Evolutionary conservation across 192 early-diverging fungal genomes (phyloP).

Genomic region (Backusella luteola): DNA sequence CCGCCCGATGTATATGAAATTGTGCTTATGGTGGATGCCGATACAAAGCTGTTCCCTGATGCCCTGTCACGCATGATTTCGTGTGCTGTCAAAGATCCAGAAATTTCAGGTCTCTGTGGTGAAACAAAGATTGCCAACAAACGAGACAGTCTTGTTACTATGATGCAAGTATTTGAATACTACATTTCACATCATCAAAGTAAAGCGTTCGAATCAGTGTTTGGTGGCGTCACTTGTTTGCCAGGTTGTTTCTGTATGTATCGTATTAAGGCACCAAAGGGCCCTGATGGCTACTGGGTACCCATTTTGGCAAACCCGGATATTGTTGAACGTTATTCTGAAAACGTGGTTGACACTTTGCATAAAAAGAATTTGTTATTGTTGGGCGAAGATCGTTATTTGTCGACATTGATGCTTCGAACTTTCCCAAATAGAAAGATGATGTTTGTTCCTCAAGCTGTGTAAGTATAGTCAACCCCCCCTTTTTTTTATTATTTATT

Average conservation of each 20-base stretch:
- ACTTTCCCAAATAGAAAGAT: slow-evolving; percentile 73
- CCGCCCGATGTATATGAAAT: slow-evolving; percentile 75
- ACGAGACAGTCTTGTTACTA: slow-evolving; percentile 67
- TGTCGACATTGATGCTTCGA: slow-evolving; percentile 73
- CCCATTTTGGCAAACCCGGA: slow-evolving; percentile 81
- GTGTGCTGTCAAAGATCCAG: slow-evolving; percentile 67
- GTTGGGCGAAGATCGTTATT: slow-evolving; percentile 74
- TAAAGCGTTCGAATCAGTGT: slow-evolving; percentile 84
- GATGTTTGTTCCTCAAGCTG: slow-evolving; percentile 71
- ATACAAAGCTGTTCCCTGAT: slow-evolving; percentile 76
- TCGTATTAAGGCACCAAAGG: slow-evolving; percentile 82
- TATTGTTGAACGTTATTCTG: slow-evolving; percentile 81
- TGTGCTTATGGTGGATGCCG: slow-evolving; percentile 81
- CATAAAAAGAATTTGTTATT: slow-evolving; percentile 76
- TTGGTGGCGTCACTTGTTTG: slow-evolving; percentile 81
- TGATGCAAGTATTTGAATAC: slow-evolving; percentile 89
- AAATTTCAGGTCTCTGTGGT: slow-evolving; percentile 74
- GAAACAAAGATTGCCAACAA: slow-evolving; percentile 85
- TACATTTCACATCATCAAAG: slow-evolving; percentile 80
- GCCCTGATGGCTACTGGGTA: slow-evolving; percentile 70
- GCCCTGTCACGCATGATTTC: slow-evolving; percentile 72
- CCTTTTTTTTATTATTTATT: slow-evolving; percentile 62
- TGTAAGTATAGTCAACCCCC: slow-evolving; percentile 61
- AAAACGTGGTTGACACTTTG: slow-evolving; percentile 79
- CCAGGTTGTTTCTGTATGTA: slow-evolving; percentile 90